Base-by-base conservation (phyloP, 2,329 filamentous ascomycete genomes). In the Clonostachys byssicola region DNA sequence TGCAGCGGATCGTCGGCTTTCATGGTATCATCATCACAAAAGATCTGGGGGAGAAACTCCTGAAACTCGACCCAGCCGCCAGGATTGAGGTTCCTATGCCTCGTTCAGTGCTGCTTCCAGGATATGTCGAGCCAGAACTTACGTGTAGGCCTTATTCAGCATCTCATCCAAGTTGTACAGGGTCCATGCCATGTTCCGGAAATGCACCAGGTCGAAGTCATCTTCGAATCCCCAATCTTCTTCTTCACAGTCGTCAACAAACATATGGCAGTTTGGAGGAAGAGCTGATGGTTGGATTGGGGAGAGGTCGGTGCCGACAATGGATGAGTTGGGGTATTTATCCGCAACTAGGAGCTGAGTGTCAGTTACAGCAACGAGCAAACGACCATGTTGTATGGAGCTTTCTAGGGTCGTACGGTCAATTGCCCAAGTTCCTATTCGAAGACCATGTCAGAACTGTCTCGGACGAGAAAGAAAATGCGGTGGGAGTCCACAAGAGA, bases 201-300 rank as follows among this genome's bases (percentile, higher is more conserved):
- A 76, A 68, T 72, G 73, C 2, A 85, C 74, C 51, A 78, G 72
- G 58, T 85, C 80, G 56, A 78, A 83, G 46, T 74, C 66, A 5
- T 68, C 62, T 44, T 76, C 78, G 23, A 67, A 65, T 5, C 64
- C 52, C 83, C 83, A 86, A 9, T 78, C 71, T 42, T 77, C 70
- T 52, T 84, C 64, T 49, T 67, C 79, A 44, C 75, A 74, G 56
- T 86, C 81, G 54, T 86, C 82, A 10, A 86, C 72, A 49, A 83
- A 67, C 63, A 85, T 85, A 8, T 69, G 70, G n/a, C 80, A 71
- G 56, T 85, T 85, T 5, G 77, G 73, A 5, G 78, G 79, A 12
- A 81, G 60, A 70, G 72, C 74, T 40, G 68, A 64, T 1, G 73
- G 72, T 53, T 77, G 73, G 35, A 77, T 77, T 2, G 74, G 73